Base-by-base conservation (phyloP, 768 basidiomycete species). In the Epithele typhae region DNA sequence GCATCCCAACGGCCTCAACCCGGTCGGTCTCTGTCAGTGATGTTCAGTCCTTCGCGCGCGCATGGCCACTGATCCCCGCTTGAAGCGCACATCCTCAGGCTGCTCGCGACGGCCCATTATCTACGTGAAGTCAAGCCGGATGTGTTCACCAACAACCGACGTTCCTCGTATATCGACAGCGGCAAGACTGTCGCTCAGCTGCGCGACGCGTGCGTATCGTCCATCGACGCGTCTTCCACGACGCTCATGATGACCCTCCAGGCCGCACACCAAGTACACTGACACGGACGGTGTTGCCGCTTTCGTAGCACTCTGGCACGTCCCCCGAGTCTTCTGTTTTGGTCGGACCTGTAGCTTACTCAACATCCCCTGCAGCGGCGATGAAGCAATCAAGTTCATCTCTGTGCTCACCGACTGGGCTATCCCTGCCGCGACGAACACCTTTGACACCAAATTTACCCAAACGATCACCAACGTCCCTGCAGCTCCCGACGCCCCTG, bases 101-200 rank as follows among this genome's bases (percentile, higher is more conserved):
- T 88, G 24, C 75, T 91, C 34, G 86, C 87, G 10, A 87, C 87
- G 0, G 84, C 87, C 56, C 87, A 90, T 61, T 76, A 89, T 44
- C 67, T 87, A 33, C 72, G 74, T 33, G 88, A 92, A 62, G 69
- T 78, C 2, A 68, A 74, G 8, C 87, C 86, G 3, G 75, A 89
- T 56, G 78, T 82, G 6, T 92, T 91, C 56, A 71, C 84, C 8
- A 72, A 78, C 45, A 91, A 84, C 57, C 74, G 87, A 25, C 71
- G 86, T 46, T 81, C 82, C 3, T 79, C 81, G 11, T 65, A 81
- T 11, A 65, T 90, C 3, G 86, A 89, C 57, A 78, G 78, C 0
- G 84, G 87, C 3, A 84, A 84, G 61, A 62, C 66, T 3, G 65
- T 80, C 32, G 59, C 69, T 5, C 69, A 77, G 4, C 60, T 86